These are phyloP conservation scores for Voacanga thouarsii DNA, from an alignment of 257 asterid species.

Conservation along the genomic window DNA sequence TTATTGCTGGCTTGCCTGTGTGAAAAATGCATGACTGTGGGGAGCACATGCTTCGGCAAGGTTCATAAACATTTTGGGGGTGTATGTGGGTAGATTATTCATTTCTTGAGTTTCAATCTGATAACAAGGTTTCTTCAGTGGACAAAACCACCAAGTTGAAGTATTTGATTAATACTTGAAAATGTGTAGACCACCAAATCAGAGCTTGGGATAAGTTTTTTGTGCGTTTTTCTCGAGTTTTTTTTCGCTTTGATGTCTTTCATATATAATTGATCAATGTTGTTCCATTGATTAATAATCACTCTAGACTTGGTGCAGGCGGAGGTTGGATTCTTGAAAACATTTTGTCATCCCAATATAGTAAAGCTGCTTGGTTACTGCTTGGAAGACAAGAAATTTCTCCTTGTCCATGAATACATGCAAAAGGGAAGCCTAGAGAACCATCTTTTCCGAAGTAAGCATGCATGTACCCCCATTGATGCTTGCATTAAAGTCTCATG, in stretches of 20 bases:
- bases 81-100: too few species aligned
- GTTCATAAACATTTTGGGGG: too few species aligned
- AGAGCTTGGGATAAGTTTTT: constrained; percentile 59
- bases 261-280: too few species aligned
- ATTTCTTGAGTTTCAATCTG: neutral
- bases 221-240: constrained; percentile 76
- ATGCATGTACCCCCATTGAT: neutral
- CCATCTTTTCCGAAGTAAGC: constrained; percentile 79
- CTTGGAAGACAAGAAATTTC: constrained; percentile 49
- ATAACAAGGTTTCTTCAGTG: neutral
- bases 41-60: neutral
- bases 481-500: too few species aligned
- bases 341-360: too few species aligned
- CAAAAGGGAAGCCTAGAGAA: constrained; percentile 78
- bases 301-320: too few species aligned
- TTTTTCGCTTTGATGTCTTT: constrained; percentile 76
- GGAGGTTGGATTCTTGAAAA: too few species aligned
- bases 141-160: neutral
- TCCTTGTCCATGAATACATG: constrained; percentile 77
- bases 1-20: too few species aligned
- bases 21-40: neutral
- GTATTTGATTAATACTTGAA: neutral
- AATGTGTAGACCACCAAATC: neutral
- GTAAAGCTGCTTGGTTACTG: too few species aligned
- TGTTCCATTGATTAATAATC: too few species aligned